A percentile compares a stretch with the other conserved stretches of the same genome.
Conservation (phyloP, 805 yeast species). For the Clavispora vitiphila region DNA sequence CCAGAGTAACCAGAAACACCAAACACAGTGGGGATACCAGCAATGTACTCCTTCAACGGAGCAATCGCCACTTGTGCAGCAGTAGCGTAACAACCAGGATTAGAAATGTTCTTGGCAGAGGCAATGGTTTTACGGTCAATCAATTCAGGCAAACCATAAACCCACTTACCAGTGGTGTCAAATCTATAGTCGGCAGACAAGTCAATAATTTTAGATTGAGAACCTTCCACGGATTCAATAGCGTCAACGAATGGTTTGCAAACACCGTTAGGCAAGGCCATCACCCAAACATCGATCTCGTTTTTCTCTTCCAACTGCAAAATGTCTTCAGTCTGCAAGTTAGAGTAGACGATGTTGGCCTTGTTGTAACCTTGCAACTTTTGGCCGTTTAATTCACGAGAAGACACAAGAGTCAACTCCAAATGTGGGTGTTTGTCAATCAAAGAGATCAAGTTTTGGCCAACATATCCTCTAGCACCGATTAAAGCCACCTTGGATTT, state of each 20-base stretch:
- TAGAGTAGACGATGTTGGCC: constrained; percentile 72
- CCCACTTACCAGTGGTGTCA: constrained; percentile 84
- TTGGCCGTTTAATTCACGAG: constrained; percentile 89
- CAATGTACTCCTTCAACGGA: constrained; percentile 67
- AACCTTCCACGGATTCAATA: constrained; percentile 58
- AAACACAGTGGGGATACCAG: constrained; percentile 77
- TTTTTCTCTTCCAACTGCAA: constrained; percentile 67
- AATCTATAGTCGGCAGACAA: constrained; percentile 95
- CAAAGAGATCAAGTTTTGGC: constrained; percentile 84
- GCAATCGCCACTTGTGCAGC: constrained; percentile 92
- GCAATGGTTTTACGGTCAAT: constrained; percentile 63
- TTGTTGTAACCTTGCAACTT: constrained; percentile 84
- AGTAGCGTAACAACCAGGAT: constrained; percentile 99
- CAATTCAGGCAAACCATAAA: constrained; percentile 93
- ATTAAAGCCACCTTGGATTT: constrained; percentile 81
- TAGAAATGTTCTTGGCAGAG: constrained; percentile 74
- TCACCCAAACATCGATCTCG: constrained; percentile 93
- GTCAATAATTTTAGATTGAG: constrained; percentile 81
- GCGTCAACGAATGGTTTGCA: constrained; percentile 85
- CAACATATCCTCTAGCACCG: constrained; percentile 98
- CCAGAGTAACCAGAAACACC: constrained; percentile 99
- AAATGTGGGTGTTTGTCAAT: constrained; percentile 84
- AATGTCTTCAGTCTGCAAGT: constrained; percentile 83
- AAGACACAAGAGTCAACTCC: constrained; percentile 89
- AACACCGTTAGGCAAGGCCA: constrained; percentile 98